Percentiles rank a stretch among this genome's conserved stretches.
phyloP scores from a whole-genome alignment of 2,329 filamentous ascomycete species.

The Curvularia sp. region DNA sequence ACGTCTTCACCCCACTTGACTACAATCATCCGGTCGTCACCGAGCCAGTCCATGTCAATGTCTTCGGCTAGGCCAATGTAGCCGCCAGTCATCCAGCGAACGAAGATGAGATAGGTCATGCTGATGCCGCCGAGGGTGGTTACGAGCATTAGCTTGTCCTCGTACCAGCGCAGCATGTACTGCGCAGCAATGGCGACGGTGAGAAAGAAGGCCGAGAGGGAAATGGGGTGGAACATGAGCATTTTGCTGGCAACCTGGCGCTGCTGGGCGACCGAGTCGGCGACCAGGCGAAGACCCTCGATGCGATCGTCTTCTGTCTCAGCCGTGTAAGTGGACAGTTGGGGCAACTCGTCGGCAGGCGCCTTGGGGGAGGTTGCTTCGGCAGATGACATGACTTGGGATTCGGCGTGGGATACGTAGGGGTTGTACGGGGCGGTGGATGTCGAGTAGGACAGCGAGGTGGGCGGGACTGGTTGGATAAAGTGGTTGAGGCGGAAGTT shows the following conservation, averaged over 20 bases:
- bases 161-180: constrained; percentile 49
- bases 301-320: constrained; percentile 65
- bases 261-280: constrained; percentile 84
- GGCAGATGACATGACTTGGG: constrained; percentile 48
- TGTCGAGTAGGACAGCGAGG: constrained; percentile 55
- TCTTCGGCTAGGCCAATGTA: constrained; percentile 70
- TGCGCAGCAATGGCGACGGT: constrained; percentile 51
- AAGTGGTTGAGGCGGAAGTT: constrained; percentile 54
- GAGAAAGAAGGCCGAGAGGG: constrained; percentile 50
- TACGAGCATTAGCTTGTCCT: constrained; percentile 63
- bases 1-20: constrained; percentile 72
- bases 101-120: constrained; percentile 67
- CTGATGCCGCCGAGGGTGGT: constrained; percentile 67
- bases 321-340: constrained; percentile 66
- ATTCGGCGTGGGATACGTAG: constrained; percentile 47
- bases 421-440: constrained; percentile 46
- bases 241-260: constrained; percentile 69
- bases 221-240: constrained; percentile 55
- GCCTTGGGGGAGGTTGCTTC: constrained; percentile 34
- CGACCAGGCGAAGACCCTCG: constrained; percentile 73
- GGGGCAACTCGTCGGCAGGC: constrained; percentile 53
- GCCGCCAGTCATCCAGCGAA: constrained; percentile 65
- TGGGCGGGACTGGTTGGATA: constrained; percentile 63
- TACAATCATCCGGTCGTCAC: constrained; percentile 60
- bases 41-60: constrained; percentile 69